phyloP scores from a whole-genome alignment of 345 rosid genomes.

The Euphorbia tirucalli region DNA sequence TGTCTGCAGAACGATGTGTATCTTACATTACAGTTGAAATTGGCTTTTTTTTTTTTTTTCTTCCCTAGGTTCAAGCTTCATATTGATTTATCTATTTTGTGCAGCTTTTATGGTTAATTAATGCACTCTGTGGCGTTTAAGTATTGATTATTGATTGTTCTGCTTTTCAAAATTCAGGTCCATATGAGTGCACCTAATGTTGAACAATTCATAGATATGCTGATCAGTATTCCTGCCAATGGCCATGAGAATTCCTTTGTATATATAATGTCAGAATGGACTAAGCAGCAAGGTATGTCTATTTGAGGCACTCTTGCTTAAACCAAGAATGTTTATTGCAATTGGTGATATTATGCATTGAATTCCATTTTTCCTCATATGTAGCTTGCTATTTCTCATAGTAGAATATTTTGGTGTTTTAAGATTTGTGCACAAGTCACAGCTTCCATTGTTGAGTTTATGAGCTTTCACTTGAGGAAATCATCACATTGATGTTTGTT shows the following conservation, averaged over 20 bases:
- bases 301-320: not conserved
- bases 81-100: not conserved
- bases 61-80: too few species aligned
- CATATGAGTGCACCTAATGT: conserved; percentile 82
- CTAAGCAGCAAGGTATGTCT: conserved; percentile 74
- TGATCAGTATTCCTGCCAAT: conserved; percentile 58
- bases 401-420: not conserved
- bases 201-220: conserved; percentile 72
- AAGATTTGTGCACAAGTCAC: not conserved
- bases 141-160: conserved; percentile 9
- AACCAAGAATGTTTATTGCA: not conserved
- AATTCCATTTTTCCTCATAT: not conserved
- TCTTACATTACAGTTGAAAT: too few species aligned
- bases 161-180: conserved; percentile 48
- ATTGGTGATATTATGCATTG: not conserved
- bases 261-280: conserved; percentile 92
- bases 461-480: not conserved
- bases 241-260: conserved; percentile 63
- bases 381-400: not conserved
- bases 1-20: too few species aligned
- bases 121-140: not conserved
- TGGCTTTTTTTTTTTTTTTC: too few species aligned
- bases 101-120: conserved; percentile 8
- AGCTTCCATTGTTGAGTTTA: not conserved
- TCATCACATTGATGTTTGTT: not conserved